Conservation (phyloP, 169 alveolate genomes). For the Cryptosporidium meleagridis region DNA sequence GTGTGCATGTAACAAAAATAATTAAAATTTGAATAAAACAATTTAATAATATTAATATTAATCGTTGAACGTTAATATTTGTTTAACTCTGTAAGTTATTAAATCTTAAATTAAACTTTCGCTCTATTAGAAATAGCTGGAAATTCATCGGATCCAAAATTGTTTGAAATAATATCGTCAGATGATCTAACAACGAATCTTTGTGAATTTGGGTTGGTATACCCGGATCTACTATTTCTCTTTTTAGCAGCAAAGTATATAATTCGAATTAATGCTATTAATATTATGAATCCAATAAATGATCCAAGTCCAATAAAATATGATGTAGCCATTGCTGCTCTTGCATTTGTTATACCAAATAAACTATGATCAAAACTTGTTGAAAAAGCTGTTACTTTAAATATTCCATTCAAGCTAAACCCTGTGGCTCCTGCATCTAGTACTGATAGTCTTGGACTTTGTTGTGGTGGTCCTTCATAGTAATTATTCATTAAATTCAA, state of each 20-base stretch:
- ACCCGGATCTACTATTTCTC: not conserved
- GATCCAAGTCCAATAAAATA: slow-evolving; percentile 54
- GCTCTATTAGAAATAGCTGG: slow-evolving; percentile 6
- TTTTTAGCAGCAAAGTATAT: not conserved
- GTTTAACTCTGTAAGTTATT: not conserved
- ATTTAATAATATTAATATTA: too few relatives aligned
- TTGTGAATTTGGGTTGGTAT: not conserved
- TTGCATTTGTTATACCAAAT: slow-evolving; percentile 45
- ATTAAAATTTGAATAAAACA: not conserved
- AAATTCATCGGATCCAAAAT: slow-evolving; percentile 10
- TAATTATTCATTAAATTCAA: slow-evolving; percentile 2
- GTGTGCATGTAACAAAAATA: not conserved
- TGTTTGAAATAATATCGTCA: not conserved
- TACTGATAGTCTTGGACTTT: not conserved
- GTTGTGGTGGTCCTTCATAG: slow-evolving; percentile 37
- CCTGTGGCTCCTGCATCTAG: not conserved
- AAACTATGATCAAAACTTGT: slow-evolving; percentile 23
- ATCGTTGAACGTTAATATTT: not conserved
- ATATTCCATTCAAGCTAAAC: not conserved
- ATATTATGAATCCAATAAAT: slow-evolving; percentile 22
- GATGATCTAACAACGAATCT: slow-evolving; percentile 43
- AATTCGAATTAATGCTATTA: slow-evolving; percentile 19
- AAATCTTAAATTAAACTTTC: not conserved
- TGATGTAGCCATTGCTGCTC: slow-evolving; percentile 38
- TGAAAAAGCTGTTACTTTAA: not conserved